Evolutionary conservation across 192 early-diverging fungal species (phyloP).

Genomic region (Coemansia sp.): DNA sequence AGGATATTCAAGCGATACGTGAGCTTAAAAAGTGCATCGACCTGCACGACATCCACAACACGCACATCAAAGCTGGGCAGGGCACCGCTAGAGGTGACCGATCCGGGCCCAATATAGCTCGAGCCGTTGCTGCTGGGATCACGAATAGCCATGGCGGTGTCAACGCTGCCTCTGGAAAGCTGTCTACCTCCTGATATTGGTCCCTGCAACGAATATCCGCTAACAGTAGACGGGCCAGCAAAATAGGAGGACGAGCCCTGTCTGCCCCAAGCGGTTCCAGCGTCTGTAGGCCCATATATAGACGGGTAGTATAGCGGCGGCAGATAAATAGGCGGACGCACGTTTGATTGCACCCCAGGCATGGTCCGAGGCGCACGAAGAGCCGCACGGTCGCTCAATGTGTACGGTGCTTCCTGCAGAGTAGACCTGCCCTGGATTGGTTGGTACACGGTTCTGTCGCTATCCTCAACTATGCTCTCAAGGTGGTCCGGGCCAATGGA

Average conservation of each 20-base stretch:
- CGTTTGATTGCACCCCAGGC: slow-evolving; percentile 1
- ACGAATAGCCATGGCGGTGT: slow-evolving; percentile 20
- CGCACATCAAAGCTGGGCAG: not conserved
- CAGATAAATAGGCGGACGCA: slow-evolving; percentile 34
- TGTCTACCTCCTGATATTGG: slow-evolving; percentile 10
- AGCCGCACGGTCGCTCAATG: not conserved
- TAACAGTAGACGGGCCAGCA: slow-evolving; percentile 7
- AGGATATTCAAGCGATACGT: slow-evolving; percentile 46
- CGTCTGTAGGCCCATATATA: slow-evolving; percentile 10
- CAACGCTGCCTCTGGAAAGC: slow-evolving; percentile 35
- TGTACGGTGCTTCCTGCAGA: not conserved
- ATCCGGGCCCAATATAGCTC: not conserved
- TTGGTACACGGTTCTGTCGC: slow-evolving; percentile 9
- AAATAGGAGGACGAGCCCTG: slow-evolving; percentile 39
- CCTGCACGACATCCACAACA: slow-evolving; percentile 21
- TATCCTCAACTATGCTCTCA: slow-evolving; percentile 51
- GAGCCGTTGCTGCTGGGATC: not conserved
- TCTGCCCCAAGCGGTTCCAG: slow-evolving; percentile 28
- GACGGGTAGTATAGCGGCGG: slow-evolving; percentile 30
- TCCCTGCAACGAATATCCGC: slow-evolving; percentile 20
- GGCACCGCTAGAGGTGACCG: not conserved
- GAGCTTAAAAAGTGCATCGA: slow-evolving; percentile 42
- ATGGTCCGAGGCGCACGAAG: not conserved
- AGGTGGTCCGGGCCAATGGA: slow-evolving; percentile 23
- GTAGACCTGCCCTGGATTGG: not conserved